phyloP scores from a whole-genome alignment of 2,329 filamentous ascomycete species.

The Chaetomium strumarium region DNA sequence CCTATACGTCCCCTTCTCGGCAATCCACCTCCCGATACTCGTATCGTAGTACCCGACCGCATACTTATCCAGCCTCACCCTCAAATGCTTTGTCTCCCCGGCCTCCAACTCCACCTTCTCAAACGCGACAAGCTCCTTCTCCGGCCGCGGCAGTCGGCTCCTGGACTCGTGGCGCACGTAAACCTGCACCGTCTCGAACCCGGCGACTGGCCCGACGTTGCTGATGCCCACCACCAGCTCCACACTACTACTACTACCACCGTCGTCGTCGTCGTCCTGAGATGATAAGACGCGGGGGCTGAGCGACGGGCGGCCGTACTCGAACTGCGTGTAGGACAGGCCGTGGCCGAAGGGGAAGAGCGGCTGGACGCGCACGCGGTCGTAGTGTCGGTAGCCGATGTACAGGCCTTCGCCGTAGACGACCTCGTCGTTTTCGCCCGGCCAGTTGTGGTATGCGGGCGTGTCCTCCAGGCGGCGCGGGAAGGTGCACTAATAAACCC shows the following conservation, averaged over 20 bases:
- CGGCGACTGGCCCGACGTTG: slow-evolving; percentile 52
- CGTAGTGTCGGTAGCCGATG: slow-evolving; percentile 69
- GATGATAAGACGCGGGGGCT: slow-evolving; percentile 36
- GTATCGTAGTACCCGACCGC: slow-evolving; percentile 59
- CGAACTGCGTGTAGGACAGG: slow-evolving; percentile 65
- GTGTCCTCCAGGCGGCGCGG: slow-evolving; percentile 59
- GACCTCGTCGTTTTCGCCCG: slow-evolving; percentile 61
- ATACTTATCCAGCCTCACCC: slow-evolving; percentile 42
- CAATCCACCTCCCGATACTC: slow-evolving; percentile 53
- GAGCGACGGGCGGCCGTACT: slow-evolving; percentile 53
- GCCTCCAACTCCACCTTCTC: slow-evolving; percentile 55
- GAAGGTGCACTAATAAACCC: slow-evolving; percentile 50
- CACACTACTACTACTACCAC: too few relatives aligned
- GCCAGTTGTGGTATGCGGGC: slow-evolving; percentile 67
- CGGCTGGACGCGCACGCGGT: slow-evolving; percentile 52
- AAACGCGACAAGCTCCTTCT: slow-evolving; percentile 67
- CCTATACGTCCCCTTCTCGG: slow-evolving; percentile 57
- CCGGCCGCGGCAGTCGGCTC: slow-evolving; percentile 57
- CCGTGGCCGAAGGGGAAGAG: slow-evolving; percentile 71
- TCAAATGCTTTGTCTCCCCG: slow-evolving; percentile 48
- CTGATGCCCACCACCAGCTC: slow-evolving; percentile 44
- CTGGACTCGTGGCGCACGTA: slow-evolving; percentile 62
- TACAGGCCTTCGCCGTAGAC: slow-evolving; percentile 68
- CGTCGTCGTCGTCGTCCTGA: too few relatives aligned
- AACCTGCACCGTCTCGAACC: slow-evolving; percentile 60